Percentiles rank a stretch among this genome's conserved stretches.
Conservation (phyloP, 441 rosid genomes). For the Arabidopsis lyrata region DNA sequence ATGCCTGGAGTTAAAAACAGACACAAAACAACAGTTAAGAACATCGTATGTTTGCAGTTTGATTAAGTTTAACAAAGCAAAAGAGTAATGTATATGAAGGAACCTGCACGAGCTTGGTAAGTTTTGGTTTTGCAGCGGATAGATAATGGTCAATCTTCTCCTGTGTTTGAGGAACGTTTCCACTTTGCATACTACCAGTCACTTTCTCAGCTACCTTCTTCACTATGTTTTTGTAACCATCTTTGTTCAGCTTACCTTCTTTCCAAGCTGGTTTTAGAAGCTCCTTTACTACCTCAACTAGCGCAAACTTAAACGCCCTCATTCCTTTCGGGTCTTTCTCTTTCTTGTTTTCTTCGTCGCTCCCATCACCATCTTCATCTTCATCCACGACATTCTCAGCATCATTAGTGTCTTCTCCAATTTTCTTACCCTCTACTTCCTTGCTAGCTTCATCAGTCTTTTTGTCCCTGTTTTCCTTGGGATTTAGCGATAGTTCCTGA, state of each 20-base stretch:
- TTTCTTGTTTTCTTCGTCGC: slow-evolving; percentile 56
- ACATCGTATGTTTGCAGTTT: not conserved
- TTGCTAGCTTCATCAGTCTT: slow-evolving; percentile 48
- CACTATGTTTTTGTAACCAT: slow-evolving; percentile 87
- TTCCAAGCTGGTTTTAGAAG: slow-evolving; percentile 94
- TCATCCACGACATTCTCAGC: slow-evolving; percentile 56
- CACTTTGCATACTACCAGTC: slow-evolving; percentile 72
- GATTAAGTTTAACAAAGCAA: slow-evolving; percentile 1
- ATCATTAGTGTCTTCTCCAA: slow-evolving; percentile 46
- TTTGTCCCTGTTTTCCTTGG: slow-evolving; percentile 49
- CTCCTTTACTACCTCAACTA: slow-evolving; percentile 91
- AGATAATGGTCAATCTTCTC: slow-evolving; percentile 91
- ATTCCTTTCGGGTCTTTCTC: slow-evolving; percentile 70
- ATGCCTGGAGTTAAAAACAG: slow-evolving; percentile 37
- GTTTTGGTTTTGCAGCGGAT: slow-evolving; percentile 80
- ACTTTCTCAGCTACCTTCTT: slow-evolving; percentile 98
- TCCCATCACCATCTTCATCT: slow-evolving; percentile 45
- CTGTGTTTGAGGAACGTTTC: slow-evolving; percentile 82
- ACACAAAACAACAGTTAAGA: slow-evolving; percentile 9
- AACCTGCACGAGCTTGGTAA: slow-evolving; percentile 85
- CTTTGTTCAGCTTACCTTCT: slow-evolving; percentile 89
- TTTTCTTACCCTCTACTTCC: slow-evolving; percentile 49
- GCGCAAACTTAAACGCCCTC: slow-evolving; percentile 90
- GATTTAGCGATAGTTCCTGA: slow-evolving; percentile 26
- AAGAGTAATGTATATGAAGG: slow-evolving; percentile 1